phyloP scores from a whole-genome alignment of 805 yeast genomes.

The Kuraishia cidri region DNA sequence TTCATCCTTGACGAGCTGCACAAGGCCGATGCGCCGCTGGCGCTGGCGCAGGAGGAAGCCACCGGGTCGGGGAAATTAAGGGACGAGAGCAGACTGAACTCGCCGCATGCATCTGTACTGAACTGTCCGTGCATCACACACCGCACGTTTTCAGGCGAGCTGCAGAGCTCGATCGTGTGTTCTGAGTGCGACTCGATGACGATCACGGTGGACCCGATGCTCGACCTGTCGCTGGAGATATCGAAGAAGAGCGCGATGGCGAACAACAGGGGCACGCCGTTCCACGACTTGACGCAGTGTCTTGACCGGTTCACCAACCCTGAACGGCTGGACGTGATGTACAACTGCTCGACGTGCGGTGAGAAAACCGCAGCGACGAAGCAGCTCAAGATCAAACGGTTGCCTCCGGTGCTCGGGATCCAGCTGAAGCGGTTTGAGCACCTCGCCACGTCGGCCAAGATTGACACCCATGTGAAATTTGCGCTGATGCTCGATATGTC shows the following conservation, averaged over 20 bases:
- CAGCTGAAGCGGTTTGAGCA: slow-evolving; percentile 82
- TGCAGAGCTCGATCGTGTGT: slow-evolving; percentile 76
- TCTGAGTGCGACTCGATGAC: slow-evolving; percentile 54
- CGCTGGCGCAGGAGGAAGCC: slow-evolving; percentile 1
- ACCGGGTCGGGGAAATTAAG: neutral
- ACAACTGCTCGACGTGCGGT: slow-evolving; percentile 62
- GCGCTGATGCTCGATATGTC: slow-evolving; percentile 70
- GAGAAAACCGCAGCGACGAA: slow-evolving; percentile 60
- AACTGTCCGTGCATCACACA: slow-evolving; percentile 77
- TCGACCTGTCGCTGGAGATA: slow-evolving; percentile 82
- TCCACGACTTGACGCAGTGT: slow-evolving; percentile 47
- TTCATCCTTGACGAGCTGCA: slow-evolving; percentile 84
- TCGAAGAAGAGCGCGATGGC: slow-evolving; percentile 20
- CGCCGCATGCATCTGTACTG: slow-evolving; percentile 5
- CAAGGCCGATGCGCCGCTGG: slow-evolving; percentile 22
- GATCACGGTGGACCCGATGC: slow-evolving; percentile 77
- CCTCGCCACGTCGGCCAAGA: slow-evolving; percentile 49
- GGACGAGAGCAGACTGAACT: neutral
- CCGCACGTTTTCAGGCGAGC: slow-evolving; percentile 71
- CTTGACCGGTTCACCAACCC: slow-evolving; percentile 66
- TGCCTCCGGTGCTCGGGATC: slow-evolving; percentile 74
- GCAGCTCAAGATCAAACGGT: slow-evolving; percentile 53
- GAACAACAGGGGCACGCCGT: slow-evolving; percentile 9
- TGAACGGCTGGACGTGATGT: slow-evolving; percentile 69
- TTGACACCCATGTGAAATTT: slow-evolving; percentile 65